Percentiles rank a stretch among this genome's conserved stretches.
Conservation (phyloP, 441 rosid species). For the Euphorbia corollata region DNA sequence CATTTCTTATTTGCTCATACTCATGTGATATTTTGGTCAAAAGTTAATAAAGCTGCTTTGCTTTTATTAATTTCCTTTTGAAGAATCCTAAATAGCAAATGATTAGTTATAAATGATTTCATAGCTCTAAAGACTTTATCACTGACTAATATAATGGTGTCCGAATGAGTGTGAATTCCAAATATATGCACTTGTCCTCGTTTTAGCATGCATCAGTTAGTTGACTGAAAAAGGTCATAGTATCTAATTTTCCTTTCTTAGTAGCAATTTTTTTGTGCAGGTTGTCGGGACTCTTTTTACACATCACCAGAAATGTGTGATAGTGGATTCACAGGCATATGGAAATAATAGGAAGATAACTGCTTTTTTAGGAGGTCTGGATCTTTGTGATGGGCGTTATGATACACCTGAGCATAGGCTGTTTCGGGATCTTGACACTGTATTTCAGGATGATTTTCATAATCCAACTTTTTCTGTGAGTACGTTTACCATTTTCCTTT, state of each 20-base stretch:
- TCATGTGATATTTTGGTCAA: not conserved
- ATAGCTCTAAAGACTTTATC: not conserved
- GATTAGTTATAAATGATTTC: not conserved
- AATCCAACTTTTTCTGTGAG: constrained; percentile 82
- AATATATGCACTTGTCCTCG: not conserved
- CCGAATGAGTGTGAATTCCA: constrained; percentile 3
- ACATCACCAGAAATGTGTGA: constrained; percentile 85
- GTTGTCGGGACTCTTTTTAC: constrained; percentile 84
- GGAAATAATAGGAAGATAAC: constrained; percentile 68
- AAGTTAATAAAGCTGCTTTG: not conserved
- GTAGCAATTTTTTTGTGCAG: constrained; percentile 30
- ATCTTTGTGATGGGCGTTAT: constrained; percentile 89
- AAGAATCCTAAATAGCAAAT: not conserved
- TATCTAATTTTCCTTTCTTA: constrained; percentile 13
- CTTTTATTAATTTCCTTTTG: not conserved
- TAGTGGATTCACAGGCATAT: constrained; percentile 72
- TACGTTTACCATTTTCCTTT: not conserved
- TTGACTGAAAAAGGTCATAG: not conserved
- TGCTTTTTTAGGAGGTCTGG: constrained; percentile 74
- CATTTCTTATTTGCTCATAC: not conserved
- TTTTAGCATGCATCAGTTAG: not conserved
- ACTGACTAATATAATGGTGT: not conserved
- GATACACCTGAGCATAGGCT: constrained; percentile 76
- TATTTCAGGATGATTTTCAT: constrained; percentile 53
- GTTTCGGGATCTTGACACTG: constrained; percentile 55